Evolutionary conservation across 2,329 filamentous ascomycete genomes (phyloP).

Genomic region (Exophiala sp.): DNA sequence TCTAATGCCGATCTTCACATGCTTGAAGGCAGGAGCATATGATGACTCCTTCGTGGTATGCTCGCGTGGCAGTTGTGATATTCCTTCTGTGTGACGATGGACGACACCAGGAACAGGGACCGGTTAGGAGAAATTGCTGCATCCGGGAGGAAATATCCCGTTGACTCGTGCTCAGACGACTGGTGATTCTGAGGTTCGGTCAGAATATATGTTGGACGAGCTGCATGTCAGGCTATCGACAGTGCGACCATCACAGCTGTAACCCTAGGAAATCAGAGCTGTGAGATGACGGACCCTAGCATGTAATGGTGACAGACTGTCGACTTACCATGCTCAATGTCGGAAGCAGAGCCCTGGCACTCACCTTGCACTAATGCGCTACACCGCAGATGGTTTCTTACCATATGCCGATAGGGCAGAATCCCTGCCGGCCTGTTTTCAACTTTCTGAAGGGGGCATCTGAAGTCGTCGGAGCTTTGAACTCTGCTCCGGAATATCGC

Average conservation of each 20-base stretch:
- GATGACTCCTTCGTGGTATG: neutral
- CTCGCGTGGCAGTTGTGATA: constrained; percentile 3
- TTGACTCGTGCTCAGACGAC: constrained; percentile 17
- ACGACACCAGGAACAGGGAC: neutral
- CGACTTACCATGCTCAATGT: neutral
- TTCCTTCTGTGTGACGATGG: constrained; percentile 1
- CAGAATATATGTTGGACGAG: constrained; percentile 5
- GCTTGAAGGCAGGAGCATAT: constrained; percentile 6
- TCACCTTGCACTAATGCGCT: too few species aligned
- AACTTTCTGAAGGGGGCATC: neutral
- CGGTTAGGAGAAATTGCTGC: neutral
- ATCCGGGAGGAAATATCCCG: neutral
- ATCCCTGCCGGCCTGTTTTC: neutral
- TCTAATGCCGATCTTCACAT: constrained; percentile 9
- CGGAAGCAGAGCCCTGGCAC: neutral
- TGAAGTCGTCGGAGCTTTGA: neutral
- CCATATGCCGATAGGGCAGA: neutral
- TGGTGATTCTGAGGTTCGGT: constrained; percentile 7
- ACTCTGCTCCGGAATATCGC: neutral
- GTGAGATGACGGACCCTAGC: neutral
- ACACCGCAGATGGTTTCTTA: neutral
- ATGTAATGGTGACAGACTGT: neutral
- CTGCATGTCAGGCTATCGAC: constrained; percentile 10
- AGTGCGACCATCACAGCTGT: constrained; percentile 1
- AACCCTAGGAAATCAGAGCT: constrained; percentile 1